Evolutionary conservation across 2,329 filamentous ascomycete species (phyloP).

Genomic region (Amylocarpus encephaloides): DNA sequence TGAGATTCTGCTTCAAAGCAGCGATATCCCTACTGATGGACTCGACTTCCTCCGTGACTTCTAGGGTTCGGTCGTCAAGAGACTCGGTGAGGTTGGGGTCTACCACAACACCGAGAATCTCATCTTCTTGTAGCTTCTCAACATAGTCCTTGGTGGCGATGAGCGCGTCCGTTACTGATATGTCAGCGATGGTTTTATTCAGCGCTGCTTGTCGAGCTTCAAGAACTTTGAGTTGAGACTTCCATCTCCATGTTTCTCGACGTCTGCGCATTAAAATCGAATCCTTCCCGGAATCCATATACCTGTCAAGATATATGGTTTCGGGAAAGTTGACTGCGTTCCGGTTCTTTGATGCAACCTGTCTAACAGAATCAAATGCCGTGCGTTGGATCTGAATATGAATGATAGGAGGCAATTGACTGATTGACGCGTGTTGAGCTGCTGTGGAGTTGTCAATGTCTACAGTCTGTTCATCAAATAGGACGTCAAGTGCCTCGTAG

Average conservation of each 20-base stretch:
- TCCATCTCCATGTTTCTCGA: slow-evolving; percentile 68
- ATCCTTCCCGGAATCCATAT: slow-evolving; percentile 62
- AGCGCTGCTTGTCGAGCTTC: slow-evolving; percentile 34
- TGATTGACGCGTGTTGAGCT: slow-evolving; percentile 64
- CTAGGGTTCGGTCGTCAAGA: slow-evolving; percentile 40
- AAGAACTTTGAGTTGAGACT: slow-evolving; percentile 53
- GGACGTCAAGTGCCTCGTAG: slow-evolving; percentile 77
- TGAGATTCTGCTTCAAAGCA: slow-evolving; percentile 34
- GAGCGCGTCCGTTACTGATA: slow-evolving; percentile 28
- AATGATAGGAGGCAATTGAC: slow-evolving; percentile 72
- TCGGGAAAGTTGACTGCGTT: slow-evolving; percentile 75
- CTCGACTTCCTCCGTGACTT: slow-evolving; percentile 41
- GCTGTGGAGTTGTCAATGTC: slow-evolving; percentile 56
- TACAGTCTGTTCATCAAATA: slow-evolving; percentile 75
- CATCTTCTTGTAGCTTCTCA: slow-evolving; percentile 36
- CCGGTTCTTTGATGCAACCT: slow-evolving; percentile 62
- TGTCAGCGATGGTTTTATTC: slow-evolving; percentile 17
- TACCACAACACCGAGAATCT: slow-evolving; percentile 38
- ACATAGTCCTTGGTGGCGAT: slow-evolving; percentile 36
- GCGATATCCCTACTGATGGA: slow-evolving; percentile 42
- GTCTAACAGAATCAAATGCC: slow-evolving; percentile 58
- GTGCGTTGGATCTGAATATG: slow-evolving; percentile 86
- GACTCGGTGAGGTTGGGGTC: slow-evolving; percentile 35
- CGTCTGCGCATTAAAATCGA: slow-evolving; percentile 58
- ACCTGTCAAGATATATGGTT: slow-evolving; percentile 79